Evolutionary conservation across 768 basidiomycete genomes (phyloP), one percentile per base, ranked within the genome.

Genomic region (Paxillus involutus): DNA sequence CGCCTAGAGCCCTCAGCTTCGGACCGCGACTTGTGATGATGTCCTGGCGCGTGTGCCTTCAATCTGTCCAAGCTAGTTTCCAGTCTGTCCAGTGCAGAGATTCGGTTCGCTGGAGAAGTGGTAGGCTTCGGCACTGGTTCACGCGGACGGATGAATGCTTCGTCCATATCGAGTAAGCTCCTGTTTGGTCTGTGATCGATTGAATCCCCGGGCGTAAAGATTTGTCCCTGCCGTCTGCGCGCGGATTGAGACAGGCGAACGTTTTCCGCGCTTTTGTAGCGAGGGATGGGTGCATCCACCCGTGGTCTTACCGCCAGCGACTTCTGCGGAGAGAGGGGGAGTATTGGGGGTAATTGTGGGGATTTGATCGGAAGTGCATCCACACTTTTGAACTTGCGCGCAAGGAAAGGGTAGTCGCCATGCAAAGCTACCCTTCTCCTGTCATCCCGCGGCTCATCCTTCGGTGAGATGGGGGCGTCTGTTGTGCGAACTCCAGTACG

Each of bases 51-150:
- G 36, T 71, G 63, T 26, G 63, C 56, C 51, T 70, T 67, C 37
- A 73, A 62, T 44, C 69, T 73, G 19, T 60, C 52, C 42, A 75
- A 49, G 58, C 74, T 75, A 33, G 42, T 48, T 45, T 74, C 69
- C 21, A 73, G 59, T 53, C 69, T 69, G 33, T 69, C 63, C 19
- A 73, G 55, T 10, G 71, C 68, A 21, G 66, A 67, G n/a, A 59
- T 62, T 13, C 67, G 63, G 51, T 64, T 59, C 49, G 54, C 39
- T 4, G 52, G 35, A 12, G 51, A 30, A 13, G 14, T 36, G 12
- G 50, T 29, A n/a, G 68, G 68, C 41, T 51, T 59, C 5, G 64
- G 67, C 26, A 58, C 66, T 47, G 59, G 62, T 36, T 55, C 47
- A 40, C 55, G 66, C 17, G 55, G 61, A 44, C 51, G 52, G 26